Evolutionary conservation across 495 filamentous ascomycete species (phyloP).

Genomic region (Monascus purpureus): DNA sequence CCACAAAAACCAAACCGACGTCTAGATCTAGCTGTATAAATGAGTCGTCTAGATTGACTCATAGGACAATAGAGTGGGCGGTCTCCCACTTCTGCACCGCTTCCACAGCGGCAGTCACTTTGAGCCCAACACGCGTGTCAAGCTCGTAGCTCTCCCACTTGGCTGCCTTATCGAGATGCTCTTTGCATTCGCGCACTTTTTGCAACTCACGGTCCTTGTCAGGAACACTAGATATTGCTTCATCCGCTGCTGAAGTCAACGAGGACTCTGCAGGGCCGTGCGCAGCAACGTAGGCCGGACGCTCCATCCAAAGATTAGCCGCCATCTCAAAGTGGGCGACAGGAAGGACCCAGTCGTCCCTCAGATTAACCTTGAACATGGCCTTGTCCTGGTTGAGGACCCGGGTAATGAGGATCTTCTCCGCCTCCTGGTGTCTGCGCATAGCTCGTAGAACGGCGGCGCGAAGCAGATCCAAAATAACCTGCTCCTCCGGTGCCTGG

Average conservation of each 20-base stretch:
- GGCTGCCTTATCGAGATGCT: slow-evolving; percentile 63
- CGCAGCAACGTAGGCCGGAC: slow-evolving; percentile 19
- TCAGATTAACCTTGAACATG: slow-evolving; percentile 56
- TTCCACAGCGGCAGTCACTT: slow-evolving; percentile 66
- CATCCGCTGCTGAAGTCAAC: slow-evolving; percentile 1
- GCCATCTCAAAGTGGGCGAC: slow-evolving; percentile 85
- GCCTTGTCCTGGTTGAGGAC: slow-evolving; percentile 51
- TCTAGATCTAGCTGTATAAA: too few species aligned
- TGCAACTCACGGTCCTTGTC: slow-evolving; percentile 19
- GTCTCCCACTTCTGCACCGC: slow-evolving; percentile 57
- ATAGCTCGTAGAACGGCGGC: slow-evolving; percentile 54
- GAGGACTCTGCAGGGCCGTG: slow-evolving; percentile 12
- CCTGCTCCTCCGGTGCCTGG: slow-evolving; percentile 62
- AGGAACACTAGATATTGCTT: slow-evolving; percentile 16
- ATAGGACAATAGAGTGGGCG: slow-evolving; percentile 6
- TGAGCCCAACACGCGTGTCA: slow-evolving; percentile 73
- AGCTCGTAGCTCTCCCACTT: slow-evolving; percentile 78
- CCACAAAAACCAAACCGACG: too few species aligned
- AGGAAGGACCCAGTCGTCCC: slow-evolving; percentile 71
- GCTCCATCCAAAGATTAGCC: slow-evolving; percentile 62
- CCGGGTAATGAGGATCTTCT: slow-evolving; percentile 41
- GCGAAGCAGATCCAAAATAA: slow-evolving; percentile 49
- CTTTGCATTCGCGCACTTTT: slow-evolving; percentile 50
- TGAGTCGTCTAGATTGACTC: too few species aligned
- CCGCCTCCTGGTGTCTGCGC: slow-evolving; percentile 47